Evolutionary conservation across 352 stramenopile genomes (phyloP), one percentile per base, ranked within the genome.

Genomic region (Pseudoperonospora humuli): DNA sequence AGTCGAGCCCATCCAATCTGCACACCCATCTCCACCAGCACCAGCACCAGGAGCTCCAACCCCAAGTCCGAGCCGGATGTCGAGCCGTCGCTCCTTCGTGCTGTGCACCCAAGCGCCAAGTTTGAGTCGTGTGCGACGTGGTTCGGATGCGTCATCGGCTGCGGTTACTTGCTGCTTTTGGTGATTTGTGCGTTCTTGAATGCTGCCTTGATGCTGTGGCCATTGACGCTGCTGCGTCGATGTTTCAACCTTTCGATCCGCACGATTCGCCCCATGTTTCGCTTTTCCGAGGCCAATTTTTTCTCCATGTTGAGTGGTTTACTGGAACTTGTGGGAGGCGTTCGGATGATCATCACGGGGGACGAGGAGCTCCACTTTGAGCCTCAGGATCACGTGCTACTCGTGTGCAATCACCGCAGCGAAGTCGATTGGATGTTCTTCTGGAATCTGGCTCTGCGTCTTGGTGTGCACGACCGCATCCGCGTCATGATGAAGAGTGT

Each of bases 351-450:
- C 17, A 19, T 88, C 2, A 85, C 75, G 2, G 59, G 57, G 19
- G 74, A 86, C 32, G 62, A 81, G 1, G 34, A 53, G 18, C 28
- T 70, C n/a, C 35, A 55, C 6, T 86, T 88, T 43, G 13, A 53
- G 1, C 24, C 34, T 1, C 25, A 60, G 4, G 72, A 88, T 25
- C 61, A 75, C 17, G 61, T 80, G 21, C 54, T 89, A 33, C 36
- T 89, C 19, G 64, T 92, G 29, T 81, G 57, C 40, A 92, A 89
- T 58, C 76, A 89, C 45, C 75, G 79, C 28, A 87, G 68, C 3
- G 79, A 89, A 54, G 67, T 89, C 39, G 76, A 92, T 59, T 87
- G 79, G 76, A 53, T 92, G 37, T 86, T 88, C 55, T 83, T 86
- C 39, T 89, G 76, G 76, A 86, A 75, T 48, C 34, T 89, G 15